These are phyloP conservation scores for Amanita brunnescens DNA, from an alignment of 768 basidiomycete genomes.

Conservation along the genomic window DNA sequence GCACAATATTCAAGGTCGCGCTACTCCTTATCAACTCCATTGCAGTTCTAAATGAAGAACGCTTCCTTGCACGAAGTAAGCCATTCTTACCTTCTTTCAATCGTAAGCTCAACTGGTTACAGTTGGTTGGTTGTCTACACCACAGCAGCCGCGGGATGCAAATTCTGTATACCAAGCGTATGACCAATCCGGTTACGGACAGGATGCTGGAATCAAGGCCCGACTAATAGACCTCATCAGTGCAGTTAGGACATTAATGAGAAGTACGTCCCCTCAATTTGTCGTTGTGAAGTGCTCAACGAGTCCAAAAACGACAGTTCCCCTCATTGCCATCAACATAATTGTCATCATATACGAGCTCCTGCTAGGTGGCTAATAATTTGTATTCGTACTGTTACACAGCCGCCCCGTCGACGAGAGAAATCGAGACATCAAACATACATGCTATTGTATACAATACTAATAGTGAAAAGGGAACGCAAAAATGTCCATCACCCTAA, in stretches of 20 bases:
- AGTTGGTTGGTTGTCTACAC: constrained; percentile 85
- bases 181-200: constrained; percentile 55
- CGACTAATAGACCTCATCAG: constrained; percentile 87
- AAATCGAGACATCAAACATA: no score
- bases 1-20: constrained; percentile 74
- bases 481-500: not conserved
- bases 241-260: constrained; percentile 93
- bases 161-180: constrained; percentile 55
- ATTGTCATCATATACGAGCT: constrained; percentile 84
- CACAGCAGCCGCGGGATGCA: constrained; percentile 49
- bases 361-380: constrained; percentile 40
- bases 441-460: not conserved
- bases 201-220: constrained; percentile 71
- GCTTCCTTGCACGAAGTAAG: constrained; percentile 89
- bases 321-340: constrained; percentile 82
- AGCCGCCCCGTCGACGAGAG: no score
- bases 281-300: constrained; percentile 9
- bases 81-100: constrained; percentile 12
- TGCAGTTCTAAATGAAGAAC: constrained; percentile 92
- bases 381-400: no score
- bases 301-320: constrained; percentile 61
- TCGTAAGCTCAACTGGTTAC: constrained; percentile 12
- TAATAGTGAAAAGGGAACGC: not conserved
- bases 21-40: constrained; percentile 90
- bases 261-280: constrained; percentile 57